phyloP scores from a whole-genome alignment of 208 protist genomes.

The Kentomonas sorsogonicus region DNA sequence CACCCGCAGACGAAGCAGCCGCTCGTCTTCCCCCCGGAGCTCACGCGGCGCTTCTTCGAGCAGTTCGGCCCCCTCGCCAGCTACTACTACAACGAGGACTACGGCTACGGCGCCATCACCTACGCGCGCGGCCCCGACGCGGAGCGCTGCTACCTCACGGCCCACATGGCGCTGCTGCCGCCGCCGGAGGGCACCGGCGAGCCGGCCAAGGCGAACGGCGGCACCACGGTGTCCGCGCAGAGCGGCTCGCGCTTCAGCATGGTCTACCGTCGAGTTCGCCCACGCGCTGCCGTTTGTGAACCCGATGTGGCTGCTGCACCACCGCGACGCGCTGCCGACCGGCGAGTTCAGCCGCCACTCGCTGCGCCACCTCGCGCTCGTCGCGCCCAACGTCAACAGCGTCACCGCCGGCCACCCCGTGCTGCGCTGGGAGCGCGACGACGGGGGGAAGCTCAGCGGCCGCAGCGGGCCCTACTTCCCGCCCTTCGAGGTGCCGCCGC shows the following conservation, averaged over 20 bases:
- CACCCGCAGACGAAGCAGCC: too few relatives aligned
- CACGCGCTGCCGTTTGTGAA: conserved; percentile 55
- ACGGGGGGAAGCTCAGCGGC: too few relatives aligned
- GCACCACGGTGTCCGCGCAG: conserved; percentile 39
- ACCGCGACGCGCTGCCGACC: too few relatives aligned
- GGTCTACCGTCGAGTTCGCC: conserved; percentile 68
- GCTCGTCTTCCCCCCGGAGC: too few relatives aligned
- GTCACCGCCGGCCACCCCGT: not conserved
- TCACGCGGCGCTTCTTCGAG: too few relatives aligned
- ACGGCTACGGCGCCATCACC: conserved; percentile 61
- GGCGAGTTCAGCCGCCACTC: conserved; percentile 1
- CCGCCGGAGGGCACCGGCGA: conserved; percentile 7
- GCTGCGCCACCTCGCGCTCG: conserved; percentile 2
- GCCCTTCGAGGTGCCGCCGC: too few relatives aligned
- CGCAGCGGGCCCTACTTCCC: too few relatives aligned
- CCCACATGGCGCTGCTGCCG: conserved; percentile 41
- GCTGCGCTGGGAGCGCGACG: conserved; percentile 18
- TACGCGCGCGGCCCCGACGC: conserved; percentile 44
- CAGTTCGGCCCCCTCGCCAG: conserved; percentile 42
- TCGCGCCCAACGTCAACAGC: not conserved
- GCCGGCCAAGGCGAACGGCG: conserved; percentile 11
- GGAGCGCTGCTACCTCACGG: conserved; percentile 51
- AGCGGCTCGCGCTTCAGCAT: too few relatives aligned
- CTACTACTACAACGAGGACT: conserved; percentile 39
- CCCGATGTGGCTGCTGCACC: conserved; percentile 35